Evolutionary conservation across 1,139 yeast genomes (phyloP).

Genomic region (Hansenula sp.): DNA sequence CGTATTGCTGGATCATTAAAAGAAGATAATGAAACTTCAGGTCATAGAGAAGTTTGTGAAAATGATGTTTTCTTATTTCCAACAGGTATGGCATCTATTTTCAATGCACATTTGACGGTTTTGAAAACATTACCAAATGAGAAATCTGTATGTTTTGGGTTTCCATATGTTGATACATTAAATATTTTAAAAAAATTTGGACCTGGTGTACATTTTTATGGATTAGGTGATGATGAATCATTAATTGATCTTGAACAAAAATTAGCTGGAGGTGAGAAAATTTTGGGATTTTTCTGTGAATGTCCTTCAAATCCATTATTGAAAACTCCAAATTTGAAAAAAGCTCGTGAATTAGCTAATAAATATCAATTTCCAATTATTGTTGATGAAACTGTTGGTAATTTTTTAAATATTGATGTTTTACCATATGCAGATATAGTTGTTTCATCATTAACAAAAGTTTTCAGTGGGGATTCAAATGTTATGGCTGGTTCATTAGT

Average conservation of each 20-base stretch:
- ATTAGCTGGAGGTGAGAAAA: slow-evolving; percentile 57
- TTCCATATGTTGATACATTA: slow-evolving; percentile 91
- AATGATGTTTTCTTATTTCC: slow-evolving; percentile 79
- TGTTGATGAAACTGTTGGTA: slow-evolving; percentile 93
- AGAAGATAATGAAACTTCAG: slow-evolving; percentile 30
- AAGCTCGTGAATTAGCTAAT: slow-evolving; percentile 61
- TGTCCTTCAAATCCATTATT: slow-evolving; percentile 91
- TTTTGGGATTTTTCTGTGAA: slow-evolving; percentile 77
- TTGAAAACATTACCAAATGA: slow-evolving; percentile 38
- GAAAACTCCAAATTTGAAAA: slow-evolving; percentile 71
- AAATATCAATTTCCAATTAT: slow-evolving; percentile 71
- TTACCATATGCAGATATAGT: slow-evolving; percentile 81
- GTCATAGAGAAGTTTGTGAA: slow-evolving; percentile 13
- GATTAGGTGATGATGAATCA: slow-evolving; percentile 75
- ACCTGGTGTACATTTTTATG: slow-evolving; percentile 78
- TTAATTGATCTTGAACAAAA: slow-evolving; percentile 59
- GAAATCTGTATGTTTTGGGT: slow-evolving; percentile 88
- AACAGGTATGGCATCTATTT: slow-evolving; percentile 91
- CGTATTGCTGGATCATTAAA: slow-evolving; percentile 71
- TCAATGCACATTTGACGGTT: slow-evolving; percentile 70
- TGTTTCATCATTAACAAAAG: slow-evolving; percentile 84
- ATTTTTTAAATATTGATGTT: slow-evolving; percentile 78
- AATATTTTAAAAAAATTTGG: slow-evolving; percentile 87
- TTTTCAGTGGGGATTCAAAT: slow-evolving; percentile 90
- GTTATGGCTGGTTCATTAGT: slow-evolving; percentile 93